Percentiles rank a stretch among this genome's conserved stretches.
These are phyloP conservation scores for Thermomyces lanuginosus DNA, from an alignment of 2,329 filamentous ascomycete species.

Conservation along the genomic window DNA sequence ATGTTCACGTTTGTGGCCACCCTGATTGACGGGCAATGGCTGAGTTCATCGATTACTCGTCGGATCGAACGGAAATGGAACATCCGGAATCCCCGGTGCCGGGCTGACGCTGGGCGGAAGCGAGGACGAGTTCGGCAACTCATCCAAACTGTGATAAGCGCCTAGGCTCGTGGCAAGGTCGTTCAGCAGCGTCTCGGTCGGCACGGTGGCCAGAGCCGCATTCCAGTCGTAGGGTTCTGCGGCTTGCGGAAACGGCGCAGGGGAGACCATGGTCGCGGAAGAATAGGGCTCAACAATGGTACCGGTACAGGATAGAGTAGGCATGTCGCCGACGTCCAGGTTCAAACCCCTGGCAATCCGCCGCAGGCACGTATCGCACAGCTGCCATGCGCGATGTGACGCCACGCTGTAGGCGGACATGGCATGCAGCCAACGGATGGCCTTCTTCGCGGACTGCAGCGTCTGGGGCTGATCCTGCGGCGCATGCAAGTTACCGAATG, in stretches of 20 bases:
- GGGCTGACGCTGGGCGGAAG: not conserved
- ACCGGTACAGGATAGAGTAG: conserved; percentile 9
- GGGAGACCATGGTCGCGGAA: not conserved
- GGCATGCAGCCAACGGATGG: conserved; percentile 26
- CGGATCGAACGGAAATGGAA: too few relatives aligned
- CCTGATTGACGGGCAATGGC: too few relatives aligned
- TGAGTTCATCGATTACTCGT: too few relatives aligned
- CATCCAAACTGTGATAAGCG: too few relatives aligned
- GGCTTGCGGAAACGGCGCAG: too few relatives aligned
- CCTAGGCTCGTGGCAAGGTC: too few relatives aligned
- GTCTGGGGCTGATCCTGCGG: conserved; percentile 23
- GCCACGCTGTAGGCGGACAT: conserved; percentile 24
- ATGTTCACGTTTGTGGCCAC: too few relatives aligned
- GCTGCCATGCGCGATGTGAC: conserved; percentile 26
- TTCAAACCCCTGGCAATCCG: conserved; percentile 20
- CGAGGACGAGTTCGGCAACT: not conserved
- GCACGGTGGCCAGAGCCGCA: too few relatives aligned
- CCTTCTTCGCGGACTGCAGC: conserved; percentile 25
- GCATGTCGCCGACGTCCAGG: conserved; percentile 21
- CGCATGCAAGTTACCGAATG: conserved; percentile 29
- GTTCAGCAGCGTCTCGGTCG: too few relatives aligned
- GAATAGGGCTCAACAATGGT: conserved; percentile 3
- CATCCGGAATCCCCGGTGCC: too few relatives aligned
- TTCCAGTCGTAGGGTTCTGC: too few relatives aligned
- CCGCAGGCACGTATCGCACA: conserved; percentile 23